Conservation (phyloP, 345 rosid species). For the Heritiera littoralis region DNA sequence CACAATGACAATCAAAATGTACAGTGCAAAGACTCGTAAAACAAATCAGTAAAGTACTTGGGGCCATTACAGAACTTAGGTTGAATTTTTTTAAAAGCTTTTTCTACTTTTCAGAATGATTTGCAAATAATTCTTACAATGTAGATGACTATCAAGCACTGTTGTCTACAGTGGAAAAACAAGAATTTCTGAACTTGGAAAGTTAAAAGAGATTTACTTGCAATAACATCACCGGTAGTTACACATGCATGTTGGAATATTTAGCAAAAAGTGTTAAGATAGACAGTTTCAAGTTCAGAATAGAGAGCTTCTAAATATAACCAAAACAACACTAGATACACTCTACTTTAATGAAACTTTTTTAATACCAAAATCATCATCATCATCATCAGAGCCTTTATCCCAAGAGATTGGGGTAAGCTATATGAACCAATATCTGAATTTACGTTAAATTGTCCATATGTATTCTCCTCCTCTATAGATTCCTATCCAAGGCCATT, state of each 20-base stretch:
- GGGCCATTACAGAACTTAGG: background rate
- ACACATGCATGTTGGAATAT: background rate
- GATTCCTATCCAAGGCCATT: too few relatives aligned
- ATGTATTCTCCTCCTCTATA: too few relatives aligned
- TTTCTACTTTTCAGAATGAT: background rate
- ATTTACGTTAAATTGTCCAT: too few relatives aligned
- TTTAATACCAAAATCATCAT: too few relatives aligned
- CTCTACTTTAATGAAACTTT: too few relatives aligned
- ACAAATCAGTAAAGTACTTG: background rate
- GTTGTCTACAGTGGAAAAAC: background rate
- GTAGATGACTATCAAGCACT: background rate
- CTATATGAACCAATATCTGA: too few relatives aligned
- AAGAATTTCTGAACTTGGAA: background rate
- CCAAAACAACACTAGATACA: too few relatives aligned
- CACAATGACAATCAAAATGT: conserved; percentile 5
- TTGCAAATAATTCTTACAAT: background rate
- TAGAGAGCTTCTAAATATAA: too few relatives aligned
- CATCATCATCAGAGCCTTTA: too few relatives aligned
- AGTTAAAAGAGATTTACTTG: background rate
- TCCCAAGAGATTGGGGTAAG: too few relatives aligned
- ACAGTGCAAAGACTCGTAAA: background rate
- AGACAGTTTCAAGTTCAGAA: background rate
- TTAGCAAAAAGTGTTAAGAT: background rate
- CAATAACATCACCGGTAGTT: background rate
- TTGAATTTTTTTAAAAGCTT: background rate